A percentile compares a stretch with the other conserved stretches of the same genome.
These are phyloP conservation scores for Ocimum tenuiflorum DNA, from an alignment of 257 asterid genomes.

Conservation along the genomic window DNA sequence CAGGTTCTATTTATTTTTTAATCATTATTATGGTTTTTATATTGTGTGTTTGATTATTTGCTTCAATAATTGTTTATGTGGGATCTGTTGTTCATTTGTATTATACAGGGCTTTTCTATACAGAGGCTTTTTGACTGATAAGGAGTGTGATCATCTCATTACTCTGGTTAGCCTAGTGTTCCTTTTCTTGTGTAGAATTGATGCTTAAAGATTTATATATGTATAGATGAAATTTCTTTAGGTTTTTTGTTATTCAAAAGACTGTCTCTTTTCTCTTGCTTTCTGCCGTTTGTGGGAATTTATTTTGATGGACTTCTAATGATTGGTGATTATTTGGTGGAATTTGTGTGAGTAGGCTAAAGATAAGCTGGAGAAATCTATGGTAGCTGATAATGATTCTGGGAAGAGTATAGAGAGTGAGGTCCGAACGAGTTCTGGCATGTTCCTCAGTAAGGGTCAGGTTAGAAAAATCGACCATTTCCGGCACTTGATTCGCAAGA, in stretches of 20 bases:
- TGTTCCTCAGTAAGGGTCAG: conserved; percentile 65
- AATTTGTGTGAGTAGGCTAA: conserved; percentile 53
- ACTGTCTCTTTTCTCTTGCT: background rate
- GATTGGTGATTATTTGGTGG: conserved; percentile 18
- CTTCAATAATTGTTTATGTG: conserved; percentile 12
- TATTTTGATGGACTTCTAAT: background rate
- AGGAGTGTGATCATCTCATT: conserved; percentile 84
- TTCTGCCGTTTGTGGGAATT: background rate
- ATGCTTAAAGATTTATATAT: background rate
- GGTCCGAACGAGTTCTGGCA: conserved; percentile 90
- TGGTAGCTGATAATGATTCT: conserved; percentile 88
- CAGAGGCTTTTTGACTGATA: conserved; percentile 53
- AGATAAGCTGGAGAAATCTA: conserved; percentile 81
- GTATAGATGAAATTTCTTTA: background rate
- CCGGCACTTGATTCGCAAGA: background rate
- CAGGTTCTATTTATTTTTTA: conserved; percentile 45
- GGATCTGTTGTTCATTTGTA: conserved; percentile 9
- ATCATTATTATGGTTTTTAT: background rate
- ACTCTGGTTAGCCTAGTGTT: conserved; percentile 43
- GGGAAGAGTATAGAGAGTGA: conserved; percentile 86
- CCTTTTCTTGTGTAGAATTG: background rate
- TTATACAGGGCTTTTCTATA: conserved; percentile 68
- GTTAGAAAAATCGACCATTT: conserved; percentile 28
- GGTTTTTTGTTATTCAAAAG: background rate
- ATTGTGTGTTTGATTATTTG: background rate